phyloP scores from a whole-genome alignment of 1,284 basidiomycete species.

The Moesziomyces globuligerus region DNA sequence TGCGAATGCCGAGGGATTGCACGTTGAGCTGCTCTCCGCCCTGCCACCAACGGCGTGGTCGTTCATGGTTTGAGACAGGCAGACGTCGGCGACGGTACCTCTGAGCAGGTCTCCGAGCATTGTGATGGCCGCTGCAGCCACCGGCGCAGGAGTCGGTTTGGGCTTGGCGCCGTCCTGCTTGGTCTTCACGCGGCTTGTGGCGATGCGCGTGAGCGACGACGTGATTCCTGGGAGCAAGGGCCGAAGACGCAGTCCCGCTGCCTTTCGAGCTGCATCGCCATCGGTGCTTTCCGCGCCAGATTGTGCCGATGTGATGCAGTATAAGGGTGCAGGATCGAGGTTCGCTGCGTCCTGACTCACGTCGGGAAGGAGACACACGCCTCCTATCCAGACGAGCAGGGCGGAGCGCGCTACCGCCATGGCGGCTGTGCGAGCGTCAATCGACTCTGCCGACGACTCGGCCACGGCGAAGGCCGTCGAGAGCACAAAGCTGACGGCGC shows the following conservation, averaged over 20 bases:
- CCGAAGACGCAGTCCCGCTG: conserved; percentile 14
- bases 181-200: conserved; percentile 22
- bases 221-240: conserved; percentile 37
- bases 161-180: conserved; percentile 2
- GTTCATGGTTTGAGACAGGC: background rate
- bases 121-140: conserved; percentile 15
- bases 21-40: background rate
- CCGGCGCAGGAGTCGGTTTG: conserved; percentile 16
- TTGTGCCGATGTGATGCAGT: conserved; percentile 1
- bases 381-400: conserved; percentile 39
- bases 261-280: background rate
- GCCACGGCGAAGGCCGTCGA: conserved; percentile 26
- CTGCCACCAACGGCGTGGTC: background rate
- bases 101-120: conserved; percentile 24
- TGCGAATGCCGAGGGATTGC: background rate
- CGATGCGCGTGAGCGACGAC: conserved; percentile 33
- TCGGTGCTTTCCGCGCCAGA: background rate
- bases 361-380: conserved; percentile 13
- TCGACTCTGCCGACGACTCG: conserved; percentile 14
- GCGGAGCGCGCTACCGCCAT: conserved; percentile 12
- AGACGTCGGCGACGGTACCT: conserved; percentile 14
- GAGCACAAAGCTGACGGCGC: conserved; percentile 37
- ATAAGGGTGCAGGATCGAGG: conserved; percentile 2
- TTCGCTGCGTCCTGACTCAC: no score
- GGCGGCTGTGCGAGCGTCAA: conserved; percentile 4